Evolutionary conservation across 352 stramenopile species (phyloP).

Genomic region (Globisporangium rhizosaccharum): DNA sequence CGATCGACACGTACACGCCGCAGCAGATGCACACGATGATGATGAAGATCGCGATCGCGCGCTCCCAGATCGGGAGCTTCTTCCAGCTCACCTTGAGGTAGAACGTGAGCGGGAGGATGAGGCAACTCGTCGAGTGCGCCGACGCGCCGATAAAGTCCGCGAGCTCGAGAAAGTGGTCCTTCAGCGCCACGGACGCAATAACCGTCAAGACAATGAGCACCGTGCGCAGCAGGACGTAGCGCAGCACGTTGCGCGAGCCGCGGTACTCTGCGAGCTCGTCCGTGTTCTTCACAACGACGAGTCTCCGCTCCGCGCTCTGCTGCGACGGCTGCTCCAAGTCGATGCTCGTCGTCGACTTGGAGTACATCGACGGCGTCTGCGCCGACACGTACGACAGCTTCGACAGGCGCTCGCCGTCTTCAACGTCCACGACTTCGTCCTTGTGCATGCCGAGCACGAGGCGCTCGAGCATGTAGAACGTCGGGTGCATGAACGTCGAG

Average conservation of each 20-base stretch:
- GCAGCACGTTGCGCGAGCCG: background rate
- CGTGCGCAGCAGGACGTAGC: too few species aligned
- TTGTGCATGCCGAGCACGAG: slow-evolving; percentile 62
- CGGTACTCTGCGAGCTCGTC: too few species aligned
- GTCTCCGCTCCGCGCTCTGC: slow-evolving; percentile 5
- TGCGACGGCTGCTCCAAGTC: too few species aligned
- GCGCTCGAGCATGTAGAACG: slow-evolving; percentile 59
- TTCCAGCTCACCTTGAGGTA: slow-evolving; percentile 28
- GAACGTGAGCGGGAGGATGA: slow-evolving; percentile 28
- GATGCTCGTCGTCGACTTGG: slow-evolving; percentile 12
- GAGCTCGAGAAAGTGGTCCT: too few species aligned
- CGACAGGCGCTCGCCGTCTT: slow-evolving; percentile 3
- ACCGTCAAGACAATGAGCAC: too few species aligned
- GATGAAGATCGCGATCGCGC: slow-evolving; percentile 13
- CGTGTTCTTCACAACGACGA: background rate
- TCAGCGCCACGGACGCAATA: too few species aligned
- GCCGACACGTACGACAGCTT: background rate
- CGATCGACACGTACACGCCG: slow-evolving; percentile 19
- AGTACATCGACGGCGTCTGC: slow-evolving; percentile 14
- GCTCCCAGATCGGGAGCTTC: slow-evolving; percentile 20
- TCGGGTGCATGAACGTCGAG: slow-evolving; percentile 36
- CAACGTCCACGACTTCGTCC: slow-evolving; percentile 14
- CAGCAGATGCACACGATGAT: slow-evolving; percentile 19
- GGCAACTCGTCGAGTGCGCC: slow-evolving; percentile 19
- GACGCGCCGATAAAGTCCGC: slow-evolving; percentile 22